These are phyloP conservation scores for Saccharomycopsis olivae DNA, from an alignment of 805 yeast genomes.

Conservation along the genomic window DNA sequence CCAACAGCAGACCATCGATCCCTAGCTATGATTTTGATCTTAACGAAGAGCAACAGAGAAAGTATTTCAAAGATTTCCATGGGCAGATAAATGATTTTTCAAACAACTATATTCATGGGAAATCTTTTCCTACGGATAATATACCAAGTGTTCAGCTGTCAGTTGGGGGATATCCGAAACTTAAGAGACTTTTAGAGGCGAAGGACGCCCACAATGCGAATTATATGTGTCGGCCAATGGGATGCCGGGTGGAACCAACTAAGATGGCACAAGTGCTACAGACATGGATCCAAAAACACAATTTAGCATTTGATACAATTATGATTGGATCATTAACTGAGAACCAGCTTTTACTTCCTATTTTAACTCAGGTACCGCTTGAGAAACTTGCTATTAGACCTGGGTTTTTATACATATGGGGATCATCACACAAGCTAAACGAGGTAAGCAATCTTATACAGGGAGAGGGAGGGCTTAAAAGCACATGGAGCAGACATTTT, in stretches of 20 bases:
- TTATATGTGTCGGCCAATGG: conserved; percentile 54
- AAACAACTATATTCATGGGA: conserved; percentile 54
- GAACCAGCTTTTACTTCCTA: conserved; percentile 54
- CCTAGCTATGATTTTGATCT: neutral
- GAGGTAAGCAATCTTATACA: conserved; percentile 52
- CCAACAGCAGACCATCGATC: no score
- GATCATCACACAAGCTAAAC: conserved; percentile 44
- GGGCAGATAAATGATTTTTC: conserved; percentile 61
- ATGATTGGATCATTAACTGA: conserved; percentile 85
- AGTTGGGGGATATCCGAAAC: conserved; percentile 78
- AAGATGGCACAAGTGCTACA: conserved; percentile 48
- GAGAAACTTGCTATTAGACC: conserved; percentile 72
- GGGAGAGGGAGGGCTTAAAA: neutral
- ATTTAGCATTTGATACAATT: conserved; percentile 72
- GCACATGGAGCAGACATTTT: conserved; percentile 47
- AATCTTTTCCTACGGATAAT: conserved; percentile 48
- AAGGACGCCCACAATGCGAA: conserved; percentile 47
- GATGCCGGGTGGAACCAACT: conserved; percentile 39
- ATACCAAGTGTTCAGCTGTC: conserved; percentile 59
- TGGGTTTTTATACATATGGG: conserved; percentile 82
- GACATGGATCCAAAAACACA: conserved; percentile 48
- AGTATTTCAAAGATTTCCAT: neutral
- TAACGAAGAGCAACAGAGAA: neutral
- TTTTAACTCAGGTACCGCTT: conserved; percentile 57
- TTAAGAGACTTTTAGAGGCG: conserved; percentile 54